Percentiles rank a stretch among this genome's conserved stretches.
Evolutionary conservation across 2,329 filamentous ascomycete species (phyloP).

Genomic region (Hymenoscyphus repandus): DNA sequence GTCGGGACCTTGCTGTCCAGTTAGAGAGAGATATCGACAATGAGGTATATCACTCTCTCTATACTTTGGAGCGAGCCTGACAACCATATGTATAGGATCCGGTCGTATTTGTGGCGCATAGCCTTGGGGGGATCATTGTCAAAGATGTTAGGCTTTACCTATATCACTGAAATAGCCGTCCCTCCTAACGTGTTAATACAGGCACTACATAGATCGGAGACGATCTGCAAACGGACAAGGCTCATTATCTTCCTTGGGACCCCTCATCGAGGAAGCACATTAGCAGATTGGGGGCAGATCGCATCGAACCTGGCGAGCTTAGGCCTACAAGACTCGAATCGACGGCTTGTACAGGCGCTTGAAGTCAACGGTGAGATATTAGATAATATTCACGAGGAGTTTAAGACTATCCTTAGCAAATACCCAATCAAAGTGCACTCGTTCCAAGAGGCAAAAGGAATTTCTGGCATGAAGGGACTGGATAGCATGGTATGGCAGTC

Average conservation of each 20-base stretch:
- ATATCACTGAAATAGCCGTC: too few species aligned
- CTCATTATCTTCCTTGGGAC: constrained; percentile 13
- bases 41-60: background rate
- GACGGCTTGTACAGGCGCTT: constrained; percentile 29
- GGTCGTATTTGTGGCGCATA: background rate
- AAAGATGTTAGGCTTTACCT: background rate
- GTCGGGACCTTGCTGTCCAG: background rate
- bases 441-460: constrained; percentile 34
- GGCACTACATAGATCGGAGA: background rate
- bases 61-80: background rate
- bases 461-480: constrained; percentile 33
- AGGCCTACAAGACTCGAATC: constrained; percentile 34
- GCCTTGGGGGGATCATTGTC: background rate
- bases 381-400: constrained; percentile 33
- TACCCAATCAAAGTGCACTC: constrained; percentile 34
- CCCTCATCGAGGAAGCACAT: constrained; percentile 5
- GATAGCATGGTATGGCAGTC: constrained; percentile 29
- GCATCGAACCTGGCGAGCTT: constrained; percentile 17
- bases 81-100: background rate
- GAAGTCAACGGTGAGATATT: constrained; percentile 34
- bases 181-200: background rate
- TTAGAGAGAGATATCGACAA: background rate
- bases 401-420: constrained; percentile 26
- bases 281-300: constrained; percentile 1
- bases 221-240: background rate